Evolutionary conservation across 2,329 filamentous ascomycete genomes (phyloP).

Genomic region (Tolypocladium endophyticum): DNA sequence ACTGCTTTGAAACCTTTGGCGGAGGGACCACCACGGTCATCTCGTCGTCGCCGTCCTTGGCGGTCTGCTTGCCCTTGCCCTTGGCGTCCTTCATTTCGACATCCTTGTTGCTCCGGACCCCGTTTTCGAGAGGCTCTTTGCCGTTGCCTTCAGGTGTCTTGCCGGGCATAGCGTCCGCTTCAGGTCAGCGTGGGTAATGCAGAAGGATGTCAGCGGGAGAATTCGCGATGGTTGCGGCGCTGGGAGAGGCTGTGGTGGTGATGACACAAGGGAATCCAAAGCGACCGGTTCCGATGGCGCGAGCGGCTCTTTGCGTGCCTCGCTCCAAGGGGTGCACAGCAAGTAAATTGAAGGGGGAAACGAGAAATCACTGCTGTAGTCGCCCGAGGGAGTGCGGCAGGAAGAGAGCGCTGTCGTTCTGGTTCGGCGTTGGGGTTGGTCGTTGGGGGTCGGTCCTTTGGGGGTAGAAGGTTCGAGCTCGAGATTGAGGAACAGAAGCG

Average conservation of each 20-base stretch:
- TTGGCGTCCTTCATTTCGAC: slow-evolving; percentile 64
- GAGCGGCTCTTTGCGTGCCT: slow-evolving; percentile 1
- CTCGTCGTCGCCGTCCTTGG: slow-evolving; percentile 62
- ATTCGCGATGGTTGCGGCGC: neutral
- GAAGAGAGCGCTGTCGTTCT: neutral
- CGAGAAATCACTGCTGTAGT: neutral
- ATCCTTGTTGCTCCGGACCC: slow-evolving; percentile 51
- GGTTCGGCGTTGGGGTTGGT: slow-evolving; percentile 2
- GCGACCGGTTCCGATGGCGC: slow-evolving; percentile 1
- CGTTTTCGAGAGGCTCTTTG: slow-evolving; percentile 59
- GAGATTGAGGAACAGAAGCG: slow-evolving; percentile 13
- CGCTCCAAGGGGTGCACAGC: neutral
- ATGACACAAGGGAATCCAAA: neutral
- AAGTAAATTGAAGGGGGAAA: neutral
- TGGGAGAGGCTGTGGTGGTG: neutral
- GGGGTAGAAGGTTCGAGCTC: slow-evolving; percentile 22
- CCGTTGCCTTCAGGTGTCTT: slow-evolving; percentile 65
- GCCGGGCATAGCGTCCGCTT: slow-evolving; percentile 47
- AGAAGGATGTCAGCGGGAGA: neutral
- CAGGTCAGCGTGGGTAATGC: neutral
- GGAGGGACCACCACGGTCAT: slow-evolving; percentile 75
- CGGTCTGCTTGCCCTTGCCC: slow-evolving; percentile 52
- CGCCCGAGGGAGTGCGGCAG: slow-evolving; percentile 2
- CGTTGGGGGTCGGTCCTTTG: slow-evolving; percentile 9
- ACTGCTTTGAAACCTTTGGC: slow-evolving; percentile 52